Conservation (phyloP, 805 yeast species). For the Barnettozyma botsteinii region DNA sequence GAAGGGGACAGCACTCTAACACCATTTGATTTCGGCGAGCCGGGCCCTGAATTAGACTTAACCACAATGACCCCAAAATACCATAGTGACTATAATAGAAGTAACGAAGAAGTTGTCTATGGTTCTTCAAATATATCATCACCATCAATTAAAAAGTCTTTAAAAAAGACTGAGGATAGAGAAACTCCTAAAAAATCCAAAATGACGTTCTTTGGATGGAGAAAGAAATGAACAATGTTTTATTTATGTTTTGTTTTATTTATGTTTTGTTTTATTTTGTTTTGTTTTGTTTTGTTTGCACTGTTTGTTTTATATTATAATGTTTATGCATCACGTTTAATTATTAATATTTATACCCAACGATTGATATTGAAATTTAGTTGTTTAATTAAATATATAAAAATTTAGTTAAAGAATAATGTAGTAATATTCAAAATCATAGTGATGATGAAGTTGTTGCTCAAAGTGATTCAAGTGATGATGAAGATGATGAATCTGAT, state of each 20-base stretch:
- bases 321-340: background rate
- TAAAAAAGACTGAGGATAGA: background rate
- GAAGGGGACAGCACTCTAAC: constrained; percentile 23
- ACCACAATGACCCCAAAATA: constrained; percentile 22
- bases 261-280: background rate
- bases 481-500: constrained; percentile 21
- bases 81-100: constrained; percentile 67
- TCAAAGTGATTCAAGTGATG: constrained; percentile 24
- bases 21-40: constrained; percentile 24
- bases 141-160: background rate
- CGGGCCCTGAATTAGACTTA: constrained; percentile 25
- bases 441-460: constrained; percentile 22
- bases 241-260: background rate
- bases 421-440: too few relatives aligned
- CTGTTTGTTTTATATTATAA: too few relatives aligned
- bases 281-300: background rate
- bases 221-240: constrained; percentile 7
- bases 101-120: background rate
- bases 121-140: background rate
- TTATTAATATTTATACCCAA: background rate
- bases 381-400: background rate
- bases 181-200: constrained; percentile 6
- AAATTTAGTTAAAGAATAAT: background rate
- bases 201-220: constrained; percentile 14
- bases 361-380: too few relatives aligned